Evolutionary conservation across 192 early-diverging fungal genomes (phyloP), one percentile per base, ranked within the genome.

Genomic region (Chytriomyces hyalinus): DNA sequence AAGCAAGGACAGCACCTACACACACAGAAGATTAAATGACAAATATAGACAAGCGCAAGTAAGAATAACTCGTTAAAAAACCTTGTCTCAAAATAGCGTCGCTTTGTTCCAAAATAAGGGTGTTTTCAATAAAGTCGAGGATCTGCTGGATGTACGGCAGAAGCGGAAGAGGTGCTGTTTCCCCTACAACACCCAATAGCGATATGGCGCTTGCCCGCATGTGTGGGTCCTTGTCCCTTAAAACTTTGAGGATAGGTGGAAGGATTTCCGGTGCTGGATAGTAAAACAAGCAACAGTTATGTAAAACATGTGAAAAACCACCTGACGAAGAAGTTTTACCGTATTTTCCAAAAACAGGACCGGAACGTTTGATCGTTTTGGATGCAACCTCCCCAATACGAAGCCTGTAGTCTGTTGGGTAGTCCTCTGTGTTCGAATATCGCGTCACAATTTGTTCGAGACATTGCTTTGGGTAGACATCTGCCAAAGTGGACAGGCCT

Each of bases 371-470:
- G 6, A 95, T 90, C 3, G 92, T 96, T 81, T 96, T 93, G 60
- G 93, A 78, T 10, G 97, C 85, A 10, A 94, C 94, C 80, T 98
- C 96, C 9, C 97, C 97, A 2, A 95, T 77, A 1, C 95, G 90
- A 60, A 96, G 75, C 15, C 92, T 85, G 50, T 91, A 87, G 72
- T 97, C 95, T 28, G 94, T 22, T 1, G 77, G 74, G 44, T 85
- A 64, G 36, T 36, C 36, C 0, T 78, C 73, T 0, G 70, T 67
- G 22, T 78, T 66, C 24, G 64, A 70, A 81, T 98, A 98, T 65
- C 94, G 88, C 9, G 51, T 53, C 20, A 91, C 85, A 24, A 98
- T 85, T 64, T 87, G 87, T 28, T 77, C 76, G 59, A 98, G 85
- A 65, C 93, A 92, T 49, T 80, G 77, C 46, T 85, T 79, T 13